A percentile compares a stretch with the other conserved stretches of the same genome.
Evolutionary conservation across 2,329 filamentous ascomycete species (phyloP).

Genomic region (Aspergillus novoparasiticus): DNA sequence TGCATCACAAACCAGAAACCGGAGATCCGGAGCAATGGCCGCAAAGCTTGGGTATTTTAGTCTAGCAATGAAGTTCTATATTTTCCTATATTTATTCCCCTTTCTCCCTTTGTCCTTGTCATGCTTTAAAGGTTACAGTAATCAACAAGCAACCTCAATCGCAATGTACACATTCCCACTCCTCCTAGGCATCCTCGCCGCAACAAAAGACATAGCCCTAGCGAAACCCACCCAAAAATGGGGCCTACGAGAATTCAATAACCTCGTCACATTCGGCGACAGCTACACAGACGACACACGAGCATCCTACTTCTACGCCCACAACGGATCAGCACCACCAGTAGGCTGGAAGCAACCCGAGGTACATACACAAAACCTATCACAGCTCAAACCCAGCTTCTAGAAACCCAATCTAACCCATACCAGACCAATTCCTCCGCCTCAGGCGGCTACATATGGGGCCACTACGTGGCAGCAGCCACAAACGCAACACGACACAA

Average conservation of each 20-base stretch:
- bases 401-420: not conserved
- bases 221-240: slow-evolving; percentile 8
- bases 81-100: not conserved
- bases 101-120: no score
- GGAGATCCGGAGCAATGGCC: not conserved
- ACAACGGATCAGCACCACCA: slow-evolving; percentile 64
- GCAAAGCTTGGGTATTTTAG: not conserved
- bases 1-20: not conserved
- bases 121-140: not conserved
- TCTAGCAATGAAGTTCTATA: not conserved
- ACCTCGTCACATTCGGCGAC: slow-evolving; percentile 71
- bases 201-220: slow-evolving; percentile 1
- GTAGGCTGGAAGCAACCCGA: slow-evolving; percentile 57
- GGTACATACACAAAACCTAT: slow-evolving; percentile 29
- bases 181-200: not conserved
- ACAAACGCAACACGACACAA: slow-evolving; percentile 58
- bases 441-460: slow-evolving; percentile 70
- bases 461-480: slow-evolving; percentile 64
- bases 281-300: slow-evolving; percentile 76
- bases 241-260: slow-evolving; percentile 53
- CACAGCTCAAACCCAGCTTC: not conserved
- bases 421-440: slow-evolving; percentile 54
- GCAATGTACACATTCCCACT: not conserved
- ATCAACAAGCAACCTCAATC: not conserved
- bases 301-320: slow-evolving; percentile 61